These are phyloP conservation scores for Pyrenochaeta sp. DNA, from an alignment of 2,329 filamentous ascomycete genomes.

Conservation along the genomic window DNA sequence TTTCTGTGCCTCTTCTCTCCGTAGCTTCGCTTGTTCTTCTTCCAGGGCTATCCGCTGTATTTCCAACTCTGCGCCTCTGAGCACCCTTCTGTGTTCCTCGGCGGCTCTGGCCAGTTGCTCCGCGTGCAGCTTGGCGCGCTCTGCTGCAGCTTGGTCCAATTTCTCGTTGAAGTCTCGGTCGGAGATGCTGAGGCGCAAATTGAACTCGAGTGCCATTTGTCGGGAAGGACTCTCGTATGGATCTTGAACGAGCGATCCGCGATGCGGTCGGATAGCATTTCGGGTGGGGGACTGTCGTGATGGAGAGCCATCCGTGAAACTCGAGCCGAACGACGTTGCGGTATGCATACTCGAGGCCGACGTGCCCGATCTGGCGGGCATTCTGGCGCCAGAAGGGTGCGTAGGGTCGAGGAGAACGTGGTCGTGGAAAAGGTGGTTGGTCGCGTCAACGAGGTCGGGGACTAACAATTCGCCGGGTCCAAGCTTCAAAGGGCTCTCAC, in stretches of 20 bases:
- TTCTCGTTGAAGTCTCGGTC: slow-evolving; percentile 62
- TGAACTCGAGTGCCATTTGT: slow-evolving; percentile 52
- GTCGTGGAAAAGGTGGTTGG: slow-evolving; percentile 33
- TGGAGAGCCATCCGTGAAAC: slow-evolving; percentile 41
- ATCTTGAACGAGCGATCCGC: slow-evolving; percentile 32
- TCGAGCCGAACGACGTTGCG: slow-evolving; percentile 42
- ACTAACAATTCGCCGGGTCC: slow-evolving; percentile 15
- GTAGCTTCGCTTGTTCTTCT: slow-evolving; percentile 45
- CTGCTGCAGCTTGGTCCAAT: slow-evolving; percentile 69
- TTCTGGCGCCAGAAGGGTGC: slow-evolving; percentile 21
- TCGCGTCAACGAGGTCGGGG: slow-evolving; percentile 13
- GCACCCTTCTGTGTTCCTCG: slow-evolving; percentile 72
- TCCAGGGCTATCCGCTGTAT: slow-evolving; percentile 59
- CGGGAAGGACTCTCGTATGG: slow-evolving; percentile 45
- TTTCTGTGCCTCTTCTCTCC: slow-evolving; percentile 47
- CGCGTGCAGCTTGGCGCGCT: slow-evolving; percentile 69
- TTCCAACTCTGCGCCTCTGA: slow-evolving; percentile 62
- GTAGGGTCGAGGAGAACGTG: slow-evolving; percentile 9
- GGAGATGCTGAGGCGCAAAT: slow-evolving; percentile 52
- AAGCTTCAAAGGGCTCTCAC: slow-evolving; percentile 5
- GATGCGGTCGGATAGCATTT: slow-evolving; percentile 32
- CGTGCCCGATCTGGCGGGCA: slow-evolving; percentile 44
- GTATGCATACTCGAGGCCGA: slow-evolving; percentile 48
- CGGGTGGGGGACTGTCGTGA: slow-evolving; percentile 44
- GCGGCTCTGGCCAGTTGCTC: slow-evolving; percentile 72